Evolutionary conservation across 2,329 filamentous ascomycete species (phyloP), one percentile per base, ranked within the genome.

Genomic region (Boeremia lycopersici): DNA sequence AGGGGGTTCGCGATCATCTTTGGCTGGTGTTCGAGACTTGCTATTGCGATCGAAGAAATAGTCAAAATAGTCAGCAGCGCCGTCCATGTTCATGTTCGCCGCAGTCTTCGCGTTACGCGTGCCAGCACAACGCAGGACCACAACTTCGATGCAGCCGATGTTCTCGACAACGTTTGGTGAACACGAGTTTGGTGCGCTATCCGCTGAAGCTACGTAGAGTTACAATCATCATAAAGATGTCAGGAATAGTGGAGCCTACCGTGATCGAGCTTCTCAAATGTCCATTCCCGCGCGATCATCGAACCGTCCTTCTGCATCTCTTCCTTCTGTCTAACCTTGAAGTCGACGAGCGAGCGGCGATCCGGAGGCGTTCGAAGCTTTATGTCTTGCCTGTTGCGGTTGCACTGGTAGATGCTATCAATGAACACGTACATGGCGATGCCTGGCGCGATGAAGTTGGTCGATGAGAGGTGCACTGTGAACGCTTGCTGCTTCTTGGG

Each of bases 331-430:
- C 81, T 75, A 4, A 85, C 71, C 7, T 73, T 67, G 48, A 85
- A 81, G 49, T 83, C 77, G 17, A 83, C 69, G 38, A 80, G 65
- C 23, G 74, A 64, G 12, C 61, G 64, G 26, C 59, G 72, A 42
- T 74, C 67, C 6, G 65, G 64, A 25, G 62, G 60, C 17, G 68
- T 64, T 8, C 61, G 56, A 11, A 68, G 65, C 48, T 73, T 68
- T 29, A 84, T 60, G 31, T 77, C 69, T 34, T 76, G 72, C 34
- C 78, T 74, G 65, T 82, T 82, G 52, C 83, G 81, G 56, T 85
- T 85, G 69, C 81, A 83, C 62, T 85, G 82, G 57, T 84, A 84
- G 6, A 79, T 69, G 15, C 83, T 83, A 60, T 85, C 83, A 35
- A 84, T 83, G 71, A 79, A 85, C 25, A 85, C 81, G 56, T 81